These are phyloP conservation scores for Elaeagnus macrophylla DNA, from an alignment of 306 rosid genomes.

Conservation along the genomic window DNA sequence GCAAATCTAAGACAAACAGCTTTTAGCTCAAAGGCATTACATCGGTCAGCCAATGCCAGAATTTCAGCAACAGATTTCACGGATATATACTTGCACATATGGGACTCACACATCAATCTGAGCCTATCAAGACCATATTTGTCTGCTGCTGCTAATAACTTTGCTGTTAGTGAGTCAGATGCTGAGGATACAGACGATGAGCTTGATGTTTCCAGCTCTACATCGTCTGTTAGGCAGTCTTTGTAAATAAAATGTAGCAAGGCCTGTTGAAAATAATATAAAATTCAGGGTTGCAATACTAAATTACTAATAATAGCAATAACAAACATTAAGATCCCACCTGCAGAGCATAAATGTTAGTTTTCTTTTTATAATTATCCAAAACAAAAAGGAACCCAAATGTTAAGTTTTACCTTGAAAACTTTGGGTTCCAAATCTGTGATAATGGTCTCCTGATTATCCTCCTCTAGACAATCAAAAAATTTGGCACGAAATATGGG, in stretches of 20 bases:
- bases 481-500: constrained; percentile 55
- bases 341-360: no score
- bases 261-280: constrained; percentile 40
- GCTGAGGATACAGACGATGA: constrained; percentile 53
- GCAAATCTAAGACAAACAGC: constrained; percentile 81
- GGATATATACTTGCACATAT: constrained; percentile 80
- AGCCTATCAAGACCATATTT: constrained; percentile 75
- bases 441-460: constrained; percentile 45
- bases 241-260: constrained; percentile 78
- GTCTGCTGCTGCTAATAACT: constrained; percentile 86
- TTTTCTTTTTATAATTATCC: no score
- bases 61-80: constrained; percentile 78
- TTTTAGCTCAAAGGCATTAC: constrained; percentile 71
- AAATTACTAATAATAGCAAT: no score
- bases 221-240: constrained; percentile 71
- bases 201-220: constrained; percentile 36
- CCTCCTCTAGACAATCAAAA: constrained; percentile 48
- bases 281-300: no score
- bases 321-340: no score
- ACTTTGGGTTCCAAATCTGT: constrained; percentile 74
- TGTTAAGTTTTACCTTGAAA: constrained; percentile 54
- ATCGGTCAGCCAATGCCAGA: constrained; percentile 75
- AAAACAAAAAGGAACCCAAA: neutral
- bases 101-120: constrained; percentile 84
- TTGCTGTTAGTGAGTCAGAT: constrained; percentile 65